phyloP scores from a whole-genome alignment of 352 stramenopile species.

The Blastocystis sp. region DNA sequence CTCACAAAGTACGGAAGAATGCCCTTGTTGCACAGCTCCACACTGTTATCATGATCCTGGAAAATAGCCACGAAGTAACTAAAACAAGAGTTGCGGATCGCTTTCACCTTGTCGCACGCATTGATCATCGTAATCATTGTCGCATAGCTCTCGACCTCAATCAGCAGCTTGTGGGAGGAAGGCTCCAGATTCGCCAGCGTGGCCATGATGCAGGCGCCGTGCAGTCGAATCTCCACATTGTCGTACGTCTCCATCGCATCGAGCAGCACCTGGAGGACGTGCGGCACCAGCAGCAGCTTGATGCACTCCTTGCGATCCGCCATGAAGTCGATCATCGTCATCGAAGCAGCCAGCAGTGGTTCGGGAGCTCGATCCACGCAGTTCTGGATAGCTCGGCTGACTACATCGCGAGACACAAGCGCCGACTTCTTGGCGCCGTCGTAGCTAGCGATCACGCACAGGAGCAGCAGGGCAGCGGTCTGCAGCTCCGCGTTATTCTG shows the following conservation, averaged over 20 bases:
- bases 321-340: slow-evolving; percentile 47
- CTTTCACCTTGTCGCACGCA: not conserved
- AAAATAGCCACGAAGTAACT: slow-evolving; percentile 47
- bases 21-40: slow-evolving; percentile 37
- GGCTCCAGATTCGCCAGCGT: slow-evolving; percentile 35
- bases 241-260: slow-evolving; percentile 34
- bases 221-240: slow-evolving; percentile 24
- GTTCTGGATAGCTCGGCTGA: slow-evolving; percentile 59
- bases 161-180: slow-evolving; percentile 24
- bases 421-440: slow-evolving; percentile 29
- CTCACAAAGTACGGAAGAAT: not conserved
- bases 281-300: not conserved
- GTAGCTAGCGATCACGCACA: slow-evolving; percentile 12
- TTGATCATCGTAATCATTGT: slow-evolving; percentile 43
- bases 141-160: slow-evolving; percentile 51
- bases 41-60: slow-evolving; percentile 22
- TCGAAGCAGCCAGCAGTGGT: slow-evolving; percentile 41
- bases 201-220: slow-evolving; percentile 19
- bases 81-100: slow-evolving; percentile 46
- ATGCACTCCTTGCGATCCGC: slow-evolving; percentile 37
- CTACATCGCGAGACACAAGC: slow-evolving; percentile 29
- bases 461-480: slow-evolving; percentile 22
- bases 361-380: slow-evolving; percentile 50
- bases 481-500: slow-evolving; percentile 50
- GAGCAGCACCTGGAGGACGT: slow-evolving; percentile 55